A percentile compares a stretch with the other conserved stretches of the same genome.
phyloP scores from a whole-genome alignment of 345 rosid species.

The Mangifera indica region DNA sequence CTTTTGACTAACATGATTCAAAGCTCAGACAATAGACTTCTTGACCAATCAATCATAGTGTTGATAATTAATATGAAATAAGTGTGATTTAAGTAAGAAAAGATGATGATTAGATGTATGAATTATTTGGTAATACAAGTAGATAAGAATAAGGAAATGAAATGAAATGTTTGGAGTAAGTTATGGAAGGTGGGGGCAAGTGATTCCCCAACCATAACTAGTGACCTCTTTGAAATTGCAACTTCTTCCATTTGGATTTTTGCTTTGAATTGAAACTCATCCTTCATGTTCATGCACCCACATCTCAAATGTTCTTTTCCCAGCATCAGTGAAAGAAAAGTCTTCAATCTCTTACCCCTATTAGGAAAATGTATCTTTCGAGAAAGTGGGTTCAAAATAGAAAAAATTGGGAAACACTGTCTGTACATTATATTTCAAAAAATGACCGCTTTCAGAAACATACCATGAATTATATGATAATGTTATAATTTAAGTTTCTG shows the following conservation, averaged over 20 bases:
- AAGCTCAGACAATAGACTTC: background rate
- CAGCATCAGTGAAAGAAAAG: no score
- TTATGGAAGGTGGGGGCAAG: constrained; percentile 31
- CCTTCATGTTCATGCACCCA: constrained; percentile 18
- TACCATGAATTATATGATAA: no score
- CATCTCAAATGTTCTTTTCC: no score
- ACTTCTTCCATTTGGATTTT: constrained; percentile 10
- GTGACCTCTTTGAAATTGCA: constrained; percentile 23
- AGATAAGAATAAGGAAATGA: constrained; percentile 15
- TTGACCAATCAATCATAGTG: background rate
- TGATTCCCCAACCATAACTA: constrained; percentile 41
- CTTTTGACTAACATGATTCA: no score
- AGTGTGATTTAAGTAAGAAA: background rate
- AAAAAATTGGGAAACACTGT: no score
- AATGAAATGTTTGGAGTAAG: background rate
- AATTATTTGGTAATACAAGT: constrained; percentile 5
- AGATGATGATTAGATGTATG: background rate
- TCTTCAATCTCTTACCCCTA: no score
- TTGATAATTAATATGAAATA: no score
- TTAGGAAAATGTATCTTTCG: no score
- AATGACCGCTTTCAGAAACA: no score
- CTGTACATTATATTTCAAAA: no score
- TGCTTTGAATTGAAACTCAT: constrained; percentile 25
- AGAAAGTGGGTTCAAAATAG: no score
- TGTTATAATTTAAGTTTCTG: background rate